Base-by-base conservation (phyloP, 2,329 filamentous ascomycete species). In the Pyricularia sp. region DNA sequence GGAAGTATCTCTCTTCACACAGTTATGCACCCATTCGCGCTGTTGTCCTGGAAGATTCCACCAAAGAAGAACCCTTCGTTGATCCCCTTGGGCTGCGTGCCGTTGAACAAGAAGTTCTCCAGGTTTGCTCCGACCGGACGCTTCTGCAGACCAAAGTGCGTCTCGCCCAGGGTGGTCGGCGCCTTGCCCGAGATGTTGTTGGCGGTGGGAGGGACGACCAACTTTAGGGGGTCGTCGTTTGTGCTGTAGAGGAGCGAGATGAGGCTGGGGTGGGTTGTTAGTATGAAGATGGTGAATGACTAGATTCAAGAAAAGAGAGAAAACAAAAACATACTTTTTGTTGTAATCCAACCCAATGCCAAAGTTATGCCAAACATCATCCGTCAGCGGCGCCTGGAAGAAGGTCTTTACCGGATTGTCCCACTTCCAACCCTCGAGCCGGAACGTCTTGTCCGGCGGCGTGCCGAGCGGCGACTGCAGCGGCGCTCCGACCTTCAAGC, bases 91-190 rank as follows among this genome's bases (percentile, higher is more conserved):
- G 17, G 7, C 63, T 65, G 63, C 9, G 20, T n/a, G 3, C 63
- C 63, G 17, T 65, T 23, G 12, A 65, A 65, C 63, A 65, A 9
- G 7, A 65, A 65, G 63, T 23, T 65, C 0, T 20, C n/a, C 28
- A 65, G 63, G 28, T 65, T 65, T 0, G 63, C 63, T 3, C 63
- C 63, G 28, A 31, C 26, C 20, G 63, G 63, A 17, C 63, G 26
- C 28, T 65, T 65, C 63, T 65, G 63, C 63, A 65, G 63, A 28
- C 63, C 63, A 65, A 65, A 65, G 28, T 65, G 63, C 63, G 63
- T 65, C 63, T 65, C 63, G 63, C 63, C 63, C 17, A 65, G 28
- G 5, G 63, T 65, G 12, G 63, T 65, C 7, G 63, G 63, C 5
- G 63, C 63, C 28, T 33, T 33, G 28, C 63, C 63, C 28, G 63